Evolutionary conservation across 2,329 filamentous ascomycete genomes (phyloP).

Genomic region (Colletotrichum magnum): DNA sequence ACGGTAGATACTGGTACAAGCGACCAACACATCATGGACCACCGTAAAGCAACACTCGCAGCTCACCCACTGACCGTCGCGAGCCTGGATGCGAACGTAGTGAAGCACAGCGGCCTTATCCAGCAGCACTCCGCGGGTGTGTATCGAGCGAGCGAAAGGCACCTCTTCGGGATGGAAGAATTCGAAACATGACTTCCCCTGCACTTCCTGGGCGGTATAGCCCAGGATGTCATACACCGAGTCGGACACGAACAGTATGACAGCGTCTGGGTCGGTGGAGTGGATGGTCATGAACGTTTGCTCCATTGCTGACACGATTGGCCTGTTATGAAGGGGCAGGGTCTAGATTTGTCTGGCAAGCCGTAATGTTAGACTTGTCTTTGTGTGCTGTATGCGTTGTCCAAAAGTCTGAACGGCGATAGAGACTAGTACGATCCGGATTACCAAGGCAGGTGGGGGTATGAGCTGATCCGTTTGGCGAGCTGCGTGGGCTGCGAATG

Average conservation of each 20-base stretch:
- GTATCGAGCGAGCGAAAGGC: conserved; percentile 79
- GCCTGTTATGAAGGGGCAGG: conserved; percentile 12
- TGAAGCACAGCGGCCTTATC: conserved; percentile 89
- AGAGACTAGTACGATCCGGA: not conserved
- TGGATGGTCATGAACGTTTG: conserved; percentile 94
- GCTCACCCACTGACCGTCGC: conserved; percentile 78
- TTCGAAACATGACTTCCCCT: conserved; percentile 84
- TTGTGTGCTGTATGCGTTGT: not conserved
- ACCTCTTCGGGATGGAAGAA: conserved; percentile 89
- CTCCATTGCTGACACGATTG: conserved; percentile 70
- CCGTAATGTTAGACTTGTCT: conserved; percentile 12
- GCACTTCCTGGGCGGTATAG: conserved; percentile 81
- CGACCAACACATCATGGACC: conserved; percentile 89
- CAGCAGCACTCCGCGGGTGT: conserved; percentile 79
- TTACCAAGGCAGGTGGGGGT: too few relatives aligned
- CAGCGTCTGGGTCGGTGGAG: conserved; percentile 80
- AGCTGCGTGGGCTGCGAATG: not conserved
- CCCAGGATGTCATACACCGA: conserved; percentile 88
- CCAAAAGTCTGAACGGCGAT: not conserved
- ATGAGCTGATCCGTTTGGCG: not conserved
- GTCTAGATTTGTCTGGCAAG: conserved; percentile 21
- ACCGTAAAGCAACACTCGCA: conserved; percentile 93
- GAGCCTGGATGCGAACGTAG: conserved; percentile 81
- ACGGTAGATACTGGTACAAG: conserved; percentile 84
- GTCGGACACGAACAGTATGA: conserved; percentile 86